Conservation (phyloP, 495 filamentous ascomycete species). For the Talaromyces liani region DNA sequence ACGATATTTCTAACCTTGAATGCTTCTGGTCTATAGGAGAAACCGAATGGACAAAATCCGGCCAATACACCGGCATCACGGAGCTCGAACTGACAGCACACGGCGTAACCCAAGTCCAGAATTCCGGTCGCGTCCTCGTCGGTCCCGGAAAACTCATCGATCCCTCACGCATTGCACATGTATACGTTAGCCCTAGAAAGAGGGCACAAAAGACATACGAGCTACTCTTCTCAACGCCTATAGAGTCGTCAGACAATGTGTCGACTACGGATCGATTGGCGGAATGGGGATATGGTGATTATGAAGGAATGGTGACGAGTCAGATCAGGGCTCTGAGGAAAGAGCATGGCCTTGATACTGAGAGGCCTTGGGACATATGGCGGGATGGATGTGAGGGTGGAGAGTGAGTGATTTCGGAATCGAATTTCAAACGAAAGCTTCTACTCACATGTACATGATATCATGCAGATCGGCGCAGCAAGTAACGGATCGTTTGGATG, state of each 20-base stretch:
- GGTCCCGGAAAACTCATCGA: slow-evolving; percentile 72
- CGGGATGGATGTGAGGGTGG: slow-evolving; percentile 64
- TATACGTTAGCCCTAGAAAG: slow-evolving; percentile 73
- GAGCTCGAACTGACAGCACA: slow-evolving; percentile 72
- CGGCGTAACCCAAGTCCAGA: slow-evolving; percentile 63
- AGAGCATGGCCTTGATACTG: slow-evolving; percentile 48
- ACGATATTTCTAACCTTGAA: neutral
- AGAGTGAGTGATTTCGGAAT: slow-evolving; percentile 21
- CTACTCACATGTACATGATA: neutral
- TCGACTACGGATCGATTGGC: slow-evolving; percentile 58
- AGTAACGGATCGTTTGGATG: slow-evolving; percentile 57
- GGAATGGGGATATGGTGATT: slow-evolving; percentile 86
- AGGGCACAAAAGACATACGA: slow-evolving; percentile 72
- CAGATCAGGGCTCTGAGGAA: slow-evolving; percentile 56
- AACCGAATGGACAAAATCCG: slow-evolving; percentile 84
- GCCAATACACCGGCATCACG: slow-evolving; percentile 74
- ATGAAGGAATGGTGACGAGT: slow-evolving; percentile 67
- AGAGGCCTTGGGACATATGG: slow-evolving; percentile 71
- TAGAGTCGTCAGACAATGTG: slow-evolving; percentile 23
- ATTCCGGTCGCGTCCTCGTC: slow-evolving; percentile 63
- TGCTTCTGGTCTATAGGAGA: slow-evolving; percentile 40
- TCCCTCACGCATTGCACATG: slow-evolving; percentile 60
- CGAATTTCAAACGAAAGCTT: neutral
- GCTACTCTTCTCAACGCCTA: slow-evolving; percentile 47
- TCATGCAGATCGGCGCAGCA: slow-evolving; percentile 39